phyloP scores from a whole-genome alignment of 2,329 filamentous ascomycete species.

The Colletotrichum kahawae region DNA sequence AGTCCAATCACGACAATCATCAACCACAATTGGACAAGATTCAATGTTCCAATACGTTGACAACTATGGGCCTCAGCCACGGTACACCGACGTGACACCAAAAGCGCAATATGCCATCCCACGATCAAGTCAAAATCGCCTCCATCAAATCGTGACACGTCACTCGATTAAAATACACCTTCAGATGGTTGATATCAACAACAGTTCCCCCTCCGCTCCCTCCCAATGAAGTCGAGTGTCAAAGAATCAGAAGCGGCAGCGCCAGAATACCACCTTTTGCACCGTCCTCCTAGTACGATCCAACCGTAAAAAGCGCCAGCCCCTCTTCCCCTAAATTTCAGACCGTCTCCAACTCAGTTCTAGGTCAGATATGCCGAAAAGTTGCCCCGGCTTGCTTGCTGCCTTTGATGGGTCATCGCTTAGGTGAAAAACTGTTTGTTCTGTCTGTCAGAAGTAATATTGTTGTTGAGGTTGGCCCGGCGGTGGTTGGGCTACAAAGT shows the following conservation, averaged over 20 bases:
- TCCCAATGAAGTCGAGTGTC: neutral
- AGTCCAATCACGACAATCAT: neutral
- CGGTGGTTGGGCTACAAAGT: slow-evolving; percentile 64
- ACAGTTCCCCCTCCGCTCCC: neutral
- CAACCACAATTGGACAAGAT: neutral
- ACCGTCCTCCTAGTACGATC: neutral
- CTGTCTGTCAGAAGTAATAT: slow-evolving; percentile 54
- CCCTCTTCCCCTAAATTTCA: neutral
- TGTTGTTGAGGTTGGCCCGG: slow-evolving; percentile 62
- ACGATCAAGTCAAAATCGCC: neutral
- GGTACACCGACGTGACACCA: neutral
- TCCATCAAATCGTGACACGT: neutral
- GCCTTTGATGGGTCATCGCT: neutral
- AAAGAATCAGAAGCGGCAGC: neutral
- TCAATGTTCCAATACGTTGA: neutral
- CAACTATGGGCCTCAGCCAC: neutral
- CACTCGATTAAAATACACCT: neutral
- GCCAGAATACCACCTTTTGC: neutral
- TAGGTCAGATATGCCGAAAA: neutral
- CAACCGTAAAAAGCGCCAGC: neutral
- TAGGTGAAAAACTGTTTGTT: neutral
- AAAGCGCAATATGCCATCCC: neutral
- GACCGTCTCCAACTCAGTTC: neutral
- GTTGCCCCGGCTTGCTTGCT: neutral
- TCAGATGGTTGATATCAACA: neutral